Evolutionary conservation across 2,329 filamentous ascomycete species (phyloP).

Genomic region (Ceratocystis variospora): DNA sequence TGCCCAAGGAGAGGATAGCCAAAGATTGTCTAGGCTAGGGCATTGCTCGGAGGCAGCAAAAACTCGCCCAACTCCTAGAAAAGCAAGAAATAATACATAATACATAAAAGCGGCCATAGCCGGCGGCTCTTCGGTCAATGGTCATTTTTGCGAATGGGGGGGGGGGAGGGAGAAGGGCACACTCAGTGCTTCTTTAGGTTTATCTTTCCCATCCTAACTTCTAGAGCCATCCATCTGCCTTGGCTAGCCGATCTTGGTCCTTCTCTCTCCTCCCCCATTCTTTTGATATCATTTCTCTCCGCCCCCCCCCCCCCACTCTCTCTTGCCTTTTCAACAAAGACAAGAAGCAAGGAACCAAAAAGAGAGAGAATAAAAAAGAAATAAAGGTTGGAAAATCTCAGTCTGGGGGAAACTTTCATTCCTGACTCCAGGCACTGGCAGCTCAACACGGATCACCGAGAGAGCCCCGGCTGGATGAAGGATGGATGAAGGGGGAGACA

Average conservation of each 20-base stretch:
- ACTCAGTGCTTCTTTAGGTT: background rate
- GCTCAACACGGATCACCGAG: background rate
- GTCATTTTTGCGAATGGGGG: background rate
- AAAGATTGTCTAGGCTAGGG: background rate
- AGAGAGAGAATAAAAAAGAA: background rate
- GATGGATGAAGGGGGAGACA: background rate
- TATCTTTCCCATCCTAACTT: background rate
- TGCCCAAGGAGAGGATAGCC: background rate
- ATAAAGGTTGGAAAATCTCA: background rate
- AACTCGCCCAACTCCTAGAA: background rate
- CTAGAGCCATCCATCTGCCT: background rate
- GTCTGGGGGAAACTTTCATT: conserved; percentile 1
- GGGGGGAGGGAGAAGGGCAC: background rate
- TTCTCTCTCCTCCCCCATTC: background rate
- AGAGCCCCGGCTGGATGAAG: background rate
- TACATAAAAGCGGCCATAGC: background rate
- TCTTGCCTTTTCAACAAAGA: background rate
- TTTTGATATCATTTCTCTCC: background rate
- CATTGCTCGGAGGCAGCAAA: background rate
- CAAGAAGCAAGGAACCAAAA: background rate
- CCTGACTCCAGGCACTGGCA: background rate
- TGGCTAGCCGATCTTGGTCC: background rate
- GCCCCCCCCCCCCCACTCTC: background rate
- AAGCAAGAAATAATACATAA: background rate
- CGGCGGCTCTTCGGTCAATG: conserved; percentile 1